phyloP scores from a whole-genome alignment of 2,329 filamentous ascomycete species.

The Atkinsonella texensis region DNA sequence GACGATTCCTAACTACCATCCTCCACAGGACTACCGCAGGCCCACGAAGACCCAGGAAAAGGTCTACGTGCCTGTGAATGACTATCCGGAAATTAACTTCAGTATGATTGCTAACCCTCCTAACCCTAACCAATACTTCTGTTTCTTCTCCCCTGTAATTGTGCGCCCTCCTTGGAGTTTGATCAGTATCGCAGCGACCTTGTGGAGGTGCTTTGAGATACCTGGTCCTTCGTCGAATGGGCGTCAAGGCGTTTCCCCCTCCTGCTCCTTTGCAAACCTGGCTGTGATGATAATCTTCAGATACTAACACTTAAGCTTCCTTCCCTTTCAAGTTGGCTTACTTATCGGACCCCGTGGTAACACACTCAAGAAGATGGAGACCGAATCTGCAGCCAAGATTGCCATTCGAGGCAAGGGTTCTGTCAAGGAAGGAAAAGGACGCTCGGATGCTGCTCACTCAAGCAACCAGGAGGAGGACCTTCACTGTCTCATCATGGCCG shows the following conservation, averaged over 20 bases:
- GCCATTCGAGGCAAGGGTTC: constrained; percentile 99
- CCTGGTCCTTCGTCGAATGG: constrained; percentile 21
- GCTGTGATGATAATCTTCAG: constrained; percentile 17
- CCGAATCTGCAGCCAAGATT: constrained; percentile 94
- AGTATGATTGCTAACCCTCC: constrained; percentile 99
- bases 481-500: constrained; percentile 98
- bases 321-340: constrained; percentile 89
- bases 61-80: constrained; percentile 99
- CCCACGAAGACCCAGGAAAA: constrained; percentile 99
- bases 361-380: constrained; percentile 98
- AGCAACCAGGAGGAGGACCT: constrained; percentile 99
- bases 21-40: constrained; percentile 93
- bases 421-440: constrained; percentile 98
- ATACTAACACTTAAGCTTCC: constrained; percentile 91
- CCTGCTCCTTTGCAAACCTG: constrained; percentile 13
- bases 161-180: constrained; percentile 26
- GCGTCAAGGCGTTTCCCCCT: constrained; percentile 1
- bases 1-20: constrained; percentile 98
- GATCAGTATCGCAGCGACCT: constrained; percentile 27
- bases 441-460: constrained; percentile 95
- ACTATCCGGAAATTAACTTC: constrained; percentile 99
- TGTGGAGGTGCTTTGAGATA: constrained; percentile 19
- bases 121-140: constrained; percentile 56
- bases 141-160: constrained; percentile 18
- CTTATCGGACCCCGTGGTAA: constrained; percentile 99